phyloP scores from a whole-genome alignment of 768 basidiomycete genomes.

The Lyophyllum decastes region DNA sequence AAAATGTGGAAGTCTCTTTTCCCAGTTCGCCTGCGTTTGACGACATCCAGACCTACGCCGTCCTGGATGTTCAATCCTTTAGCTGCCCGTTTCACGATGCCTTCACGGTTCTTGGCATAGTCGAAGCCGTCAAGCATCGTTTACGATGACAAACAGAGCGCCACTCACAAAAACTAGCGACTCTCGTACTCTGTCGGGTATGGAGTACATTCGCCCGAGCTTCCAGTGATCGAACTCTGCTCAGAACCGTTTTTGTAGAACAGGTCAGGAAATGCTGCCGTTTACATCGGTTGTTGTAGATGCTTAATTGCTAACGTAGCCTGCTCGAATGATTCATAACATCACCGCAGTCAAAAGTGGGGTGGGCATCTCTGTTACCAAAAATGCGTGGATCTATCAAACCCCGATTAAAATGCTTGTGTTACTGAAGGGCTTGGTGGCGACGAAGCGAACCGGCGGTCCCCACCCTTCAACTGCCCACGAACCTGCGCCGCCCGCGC shows the following conservation, averaged over 20 bases:
- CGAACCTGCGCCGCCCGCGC: neutral
- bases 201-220: neutral
- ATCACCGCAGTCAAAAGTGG: too few relatives aligned
- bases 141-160: neutral
- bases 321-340: neutral
- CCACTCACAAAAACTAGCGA: neutral
- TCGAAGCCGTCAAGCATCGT: neutral
- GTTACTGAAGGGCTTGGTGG: neutral
- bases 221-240: neutral
- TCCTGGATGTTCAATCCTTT: neutral
- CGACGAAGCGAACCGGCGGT: neutral
- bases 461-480: neutral
- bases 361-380: neutral
- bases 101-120: neutral
- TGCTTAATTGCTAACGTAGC: neutral
- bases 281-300: neutral
- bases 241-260: neutral
- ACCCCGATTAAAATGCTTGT: neutral
- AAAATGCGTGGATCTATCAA: neutral
- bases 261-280: neutral
- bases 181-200: neutral
- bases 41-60: neutral
- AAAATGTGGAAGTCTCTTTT: too few relatives aligned
- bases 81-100: neutral
- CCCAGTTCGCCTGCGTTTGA: too few relatives aligned